Evolutionary conservation across 2,329 filamentous ascomycete genomes (phyloP), one percentile per base, ranked within the genome.

Genomic region (Sphaceloma murrayae): DNA sequence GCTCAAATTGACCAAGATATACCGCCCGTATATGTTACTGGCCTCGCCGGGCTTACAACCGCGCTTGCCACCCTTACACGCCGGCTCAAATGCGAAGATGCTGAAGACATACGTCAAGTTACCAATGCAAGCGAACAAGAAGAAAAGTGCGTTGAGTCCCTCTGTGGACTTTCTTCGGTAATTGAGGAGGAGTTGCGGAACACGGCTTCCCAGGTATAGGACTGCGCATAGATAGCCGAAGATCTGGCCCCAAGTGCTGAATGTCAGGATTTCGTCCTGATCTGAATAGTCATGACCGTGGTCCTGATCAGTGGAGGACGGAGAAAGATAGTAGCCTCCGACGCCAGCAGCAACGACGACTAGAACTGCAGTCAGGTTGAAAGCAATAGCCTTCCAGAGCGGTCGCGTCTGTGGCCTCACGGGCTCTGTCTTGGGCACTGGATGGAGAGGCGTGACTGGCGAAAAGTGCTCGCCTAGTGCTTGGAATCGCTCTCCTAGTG

Each of bases 81-180:
- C 67, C 0, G 88, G 85, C 48, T 88, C 85, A 57, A 87, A 96
- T 1, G 87, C 88, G 51, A 96, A 73, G 53, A 98, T 96, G 27
- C 82, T 88, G 27, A 94, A 68, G 13, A 95, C 88, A 57, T 93
- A 96, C 0, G 88, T 95, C 52, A 94, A 63, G 61, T 98, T 98
- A 2, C 91, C 91, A 4, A 96, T 77, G 59, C 89, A 96, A 3
- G 91, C 91, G 60, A 98, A 96, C 16, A 96, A 70, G 67, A 96
- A 96, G 66, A 96, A 98, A 8, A 96, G 73, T 66, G 95, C 79
- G 52, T 84, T 89, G 14, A 98, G 81, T 3, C 91, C 91, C 46
- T 96, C 88, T 1, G 88, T 95, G 32, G 82, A 88, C 67, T 94
- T 94, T 50, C 91, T 81, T 14, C 85, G 78, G 67, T 85, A 94